phyloP scores from a whole-genome alignment of 2,329 filamentous ascomycete genomes.

The Phialophora chinensis region DNA sequence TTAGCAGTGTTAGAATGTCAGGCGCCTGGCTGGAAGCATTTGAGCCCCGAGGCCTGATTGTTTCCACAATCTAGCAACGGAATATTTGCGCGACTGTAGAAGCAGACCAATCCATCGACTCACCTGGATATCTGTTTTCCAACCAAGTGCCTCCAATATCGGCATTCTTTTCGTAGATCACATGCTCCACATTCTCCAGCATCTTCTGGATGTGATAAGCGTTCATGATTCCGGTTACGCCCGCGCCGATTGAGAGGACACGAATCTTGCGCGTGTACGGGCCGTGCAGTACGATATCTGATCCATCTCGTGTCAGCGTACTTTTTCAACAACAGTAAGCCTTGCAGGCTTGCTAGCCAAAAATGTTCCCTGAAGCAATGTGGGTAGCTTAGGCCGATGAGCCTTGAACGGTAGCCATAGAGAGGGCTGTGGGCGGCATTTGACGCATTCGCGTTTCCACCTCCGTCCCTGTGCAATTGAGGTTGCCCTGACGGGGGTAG shows the following conservation, averaged over 20 bases:
- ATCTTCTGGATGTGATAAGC: conserved; percentile 58
- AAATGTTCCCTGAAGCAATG: background rate
- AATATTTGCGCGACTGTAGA: background rate
- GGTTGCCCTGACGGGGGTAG: no score
- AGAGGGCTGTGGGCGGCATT: background rate
- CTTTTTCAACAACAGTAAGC: background rate
- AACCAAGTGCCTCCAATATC: conserved; percentile 46
- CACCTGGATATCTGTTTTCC: conserved; percentile 50
- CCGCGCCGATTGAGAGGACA: conserved; percentile 57
- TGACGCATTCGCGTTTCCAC: background rate
- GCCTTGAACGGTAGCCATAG: background rate
- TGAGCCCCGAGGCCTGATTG: no score
- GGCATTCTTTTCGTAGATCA: conserved; percentile 42
- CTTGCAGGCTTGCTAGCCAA: background rate
- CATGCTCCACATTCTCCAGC: conserved; percentile 39
- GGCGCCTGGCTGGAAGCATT: no score
- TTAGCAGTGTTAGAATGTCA: conserved; percentile 41
- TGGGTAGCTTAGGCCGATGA: background rate
- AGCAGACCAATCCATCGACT: conserved; percentile 39
- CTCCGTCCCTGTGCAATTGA: no score
- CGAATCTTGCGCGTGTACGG: conserved; percentile 49
- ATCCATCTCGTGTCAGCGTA: conserved; percentile 10
- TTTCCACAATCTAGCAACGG: background rate
- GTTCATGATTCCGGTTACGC: conserved; percentile 64
- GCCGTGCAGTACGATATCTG: conserved; percentile 38